phyloP scores from a whole-genome alignment of 805 yeast species.

The Yarrowia sp. region DNA sequence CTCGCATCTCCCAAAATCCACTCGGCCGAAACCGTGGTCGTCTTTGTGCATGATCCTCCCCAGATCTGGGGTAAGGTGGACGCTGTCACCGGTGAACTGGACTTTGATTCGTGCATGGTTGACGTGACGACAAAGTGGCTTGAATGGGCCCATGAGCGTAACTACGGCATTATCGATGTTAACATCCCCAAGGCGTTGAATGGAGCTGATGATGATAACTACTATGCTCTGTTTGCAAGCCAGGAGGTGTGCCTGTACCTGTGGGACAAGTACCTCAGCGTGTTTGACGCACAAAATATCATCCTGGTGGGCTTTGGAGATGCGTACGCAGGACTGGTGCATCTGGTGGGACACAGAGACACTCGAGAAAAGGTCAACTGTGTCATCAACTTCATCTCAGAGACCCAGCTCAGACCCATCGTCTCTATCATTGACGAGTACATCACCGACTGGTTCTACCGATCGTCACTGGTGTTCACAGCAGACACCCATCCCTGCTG shows the following conservation, averaged over 20 bases:
- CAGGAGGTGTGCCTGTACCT: slow-evolving; percentile 75
- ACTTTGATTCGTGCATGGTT: slow-evolving; percentile 68
- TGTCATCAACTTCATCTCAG: slow-evolving; percentile 65
- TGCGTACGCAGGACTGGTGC: slow-evolving; percentile 81
- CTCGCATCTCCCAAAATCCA: slow-evolving; percentile 70
- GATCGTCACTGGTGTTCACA: slow-evolving; percentile 79
- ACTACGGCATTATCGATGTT: slow-evolving; percentile 81
- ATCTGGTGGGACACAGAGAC: slow-evolving; percentile 80
- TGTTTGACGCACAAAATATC: slow-evolving; percentile 66
- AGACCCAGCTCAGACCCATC: slow-evolving; percentile 68
- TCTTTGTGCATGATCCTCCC: slow-evolving; percentile 86
- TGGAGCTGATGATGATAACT: slow-evolving; percentile 46
- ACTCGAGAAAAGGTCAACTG: slow-evolving; percentile 65
- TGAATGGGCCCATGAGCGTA: slow-evolving; percentile 58
- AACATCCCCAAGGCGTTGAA: slow-evolving; percentile 63
- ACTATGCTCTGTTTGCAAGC: slow-evolving; percentile 61
- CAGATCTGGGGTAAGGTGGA: slow-evolving; percentile 87
- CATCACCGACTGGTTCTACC: slow-evolving; percentile 87
- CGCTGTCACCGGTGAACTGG: slow-evolving; percentile 74
- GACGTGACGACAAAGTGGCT: slow-evolving; percentile 72
- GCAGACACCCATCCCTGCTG: slow-evolving; percentile 74
- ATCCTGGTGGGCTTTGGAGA: slow-evolving; percentile 88
- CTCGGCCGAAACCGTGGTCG: slow-evolving; percentile 55
- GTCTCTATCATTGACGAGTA: slow-evolving; percentile 88
- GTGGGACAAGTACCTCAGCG: slow-evolving; percentile 89